These are phyloP conservation scores for Penicillium fimorum DNA, from an alignment of 495 filamentous ascomycete genomes.

Conservation along the genomic window DNA sequence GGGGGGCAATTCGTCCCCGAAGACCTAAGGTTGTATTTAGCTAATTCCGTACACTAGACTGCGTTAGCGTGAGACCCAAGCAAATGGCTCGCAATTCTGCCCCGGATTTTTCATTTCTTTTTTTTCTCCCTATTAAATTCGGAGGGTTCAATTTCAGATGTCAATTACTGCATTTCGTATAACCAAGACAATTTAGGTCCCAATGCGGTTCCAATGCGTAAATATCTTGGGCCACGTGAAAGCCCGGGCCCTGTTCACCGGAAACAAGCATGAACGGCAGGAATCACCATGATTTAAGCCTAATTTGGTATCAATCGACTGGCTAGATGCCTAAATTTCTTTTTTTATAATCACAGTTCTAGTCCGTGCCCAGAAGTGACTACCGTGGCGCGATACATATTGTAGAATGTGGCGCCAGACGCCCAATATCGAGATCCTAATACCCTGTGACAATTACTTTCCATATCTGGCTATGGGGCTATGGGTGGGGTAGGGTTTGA, in stretches of 20 bases:
- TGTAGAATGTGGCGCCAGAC: constrained; percentile 2
- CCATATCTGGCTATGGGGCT: background rate
- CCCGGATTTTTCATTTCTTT: background rate
- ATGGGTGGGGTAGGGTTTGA: background rate
- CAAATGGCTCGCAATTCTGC: background rate
- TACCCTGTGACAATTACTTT: background rate
- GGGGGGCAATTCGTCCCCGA: background rate
- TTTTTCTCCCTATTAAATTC: background rate
- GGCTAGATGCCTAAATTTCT: too few relatives aligned
- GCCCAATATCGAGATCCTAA: background rate
- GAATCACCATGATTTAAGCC: constrained; percentile 1
- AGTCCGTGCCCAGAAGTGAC: background rate
- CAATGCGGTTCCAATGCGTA: background rate
- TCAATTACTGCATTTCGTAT: background rate
- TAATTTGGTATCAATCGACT: background rate
- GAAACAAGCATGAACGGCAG: background rate
- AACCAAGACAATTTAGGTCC: background rate
- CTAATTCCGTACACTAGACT: background rate
- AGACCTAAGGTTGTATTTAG: background rate
- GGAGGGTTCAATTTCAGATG: background rate
- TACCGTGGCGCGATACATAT: background rate
- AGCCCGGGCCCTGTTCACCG: background rate
- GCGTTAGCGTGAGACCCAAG: background rate
- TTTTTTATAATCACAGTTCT: background rate
- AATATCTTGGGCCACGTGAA: background rate